These are phyloP conservation scores for Salmacisia buchloeana DNA, from an alignment of 1,284 basidiomycete genomes.

Conservation along the genomic window DNA sequence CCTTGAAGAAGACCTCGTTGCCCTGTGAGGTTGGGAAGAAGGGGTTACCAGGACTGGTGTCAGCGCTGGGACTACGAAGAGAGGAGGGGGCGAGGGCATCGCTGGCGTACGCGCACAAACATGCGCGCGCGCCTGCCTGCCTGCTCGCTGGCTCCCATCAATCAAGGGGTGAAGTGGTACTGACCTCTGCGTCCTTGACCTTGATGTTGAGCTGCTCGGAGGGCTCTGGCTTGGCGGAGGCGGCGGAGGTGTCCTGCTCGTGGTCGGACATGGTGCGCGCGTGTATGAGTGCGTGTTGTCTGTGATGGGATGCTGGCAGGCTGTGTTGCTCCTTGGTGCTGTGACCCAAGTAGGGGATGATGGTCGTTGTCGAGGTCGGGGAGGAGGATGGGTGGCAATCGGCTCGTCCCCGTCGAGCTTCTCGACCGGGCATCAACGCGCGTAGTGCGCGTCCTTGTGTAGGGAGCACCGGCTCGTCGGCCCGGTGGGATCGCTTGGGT, in stretches of 20 bases:
- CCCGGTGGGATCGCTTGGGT: neutral
- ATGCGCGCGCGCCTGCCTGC: no score
- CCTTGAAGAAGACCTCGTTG: conserved; percentile 96
- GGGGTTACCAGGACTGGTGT: neutral
- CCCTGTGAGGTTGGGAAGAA: conserved; percentile 53
- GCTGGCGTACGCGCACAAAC: no score
- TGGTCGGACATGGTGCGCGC: conserved; percentile 36
- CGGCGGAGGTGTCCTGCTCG: conserved; percentile 16
- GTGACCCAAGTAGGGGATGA: neutral
- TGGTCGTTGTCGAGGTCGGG: neutral
- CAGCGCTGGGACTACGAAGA: neutral
- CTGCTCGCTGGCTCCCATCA: no score
- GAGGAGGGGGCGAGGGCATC: no score
- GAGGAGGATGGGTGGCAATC: neutral
- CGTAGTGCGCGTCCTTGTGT: neutral
- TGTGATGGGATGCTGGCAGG: neutral
- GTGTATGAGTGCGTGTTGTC: neutral
- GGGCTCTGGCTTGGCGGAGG: conserved; percentile 42
- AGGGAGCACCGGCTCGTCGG: neutral
- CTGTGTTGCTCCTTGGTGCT: neutral
- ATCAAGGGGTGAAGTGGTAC: no score
- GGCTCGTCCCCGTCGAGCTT: neutral
- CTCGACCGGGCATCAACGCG: neutral
- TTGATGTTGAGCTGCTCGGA: conserved; percentile 50
- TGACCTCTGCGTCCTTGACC: conserved; percentile 45